Conservation (phyloP, 1,284 basidiomycete genomes). For the Tilletia walkeri region DNA sequence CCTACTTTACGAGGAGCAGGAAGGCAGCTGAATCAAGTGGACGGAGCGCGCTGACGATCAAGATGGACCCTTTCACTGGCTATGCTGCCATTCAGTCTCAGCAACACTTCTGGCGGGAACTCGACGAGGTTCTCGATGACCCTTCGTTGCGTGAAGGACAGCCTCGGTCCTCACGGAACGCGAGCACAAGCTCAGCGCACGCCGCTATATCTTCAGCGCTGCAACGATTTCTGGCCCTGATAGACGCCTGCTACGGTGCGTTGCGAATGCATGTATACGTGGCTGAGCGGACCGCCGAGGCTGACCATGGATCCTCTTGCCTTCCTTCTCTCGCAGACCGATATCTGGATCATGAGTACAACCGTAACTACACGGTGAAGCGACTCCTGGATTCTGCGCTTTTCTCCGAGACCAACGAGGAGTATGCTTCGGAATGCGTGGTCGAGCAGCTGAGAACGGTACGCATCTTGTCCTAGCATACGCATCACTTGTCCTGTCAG, state of each 20-base stretch:
- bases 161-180: not conserved
- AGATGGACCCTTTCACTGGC: slow-evolving; percentile 42
- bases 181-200: not conserved
- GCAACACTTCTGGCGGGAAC: slow-evolving; percentile 43
- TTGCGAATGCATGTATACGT: not conserved
- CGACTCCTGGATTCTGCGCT: slow-evolving; percentile 35
- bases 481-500: not conserved
- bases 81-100: slow-evolving; percentile 36
- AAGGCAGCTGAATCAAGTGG: no score
- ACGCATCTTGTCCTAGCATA: not conserved
- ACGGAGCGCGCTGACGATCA: not conserved
- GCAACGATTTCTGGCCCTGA: slow-evolving; percentile 41
- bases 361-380: slow-evolving; percentile 37
- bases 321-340: slow-evolving; percentile 16
- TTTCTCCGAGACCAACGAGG: slow-evolving; percentile 33
- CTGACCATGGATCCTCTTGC: slow-evolving; percentile 10
- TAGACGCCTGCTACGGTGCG: slow-evolving; percentile 37
- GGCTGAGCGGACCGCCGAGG: not conserved
- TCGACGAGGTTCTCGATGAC: slow-evolving; percentile 41
- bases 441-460: slow-evolving; percentile 19
- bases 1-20: no score
- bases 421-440: slow-evolving; percentile 28
- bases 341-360: slow-evolving; percentile 32
- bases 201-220: slow-evolving; percentile 15
- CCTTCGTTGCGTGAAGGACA: not conserved